Conservation (phyloP, 192 early-diverging fungal species). For the Dimargaris xerosporica region DNA sequence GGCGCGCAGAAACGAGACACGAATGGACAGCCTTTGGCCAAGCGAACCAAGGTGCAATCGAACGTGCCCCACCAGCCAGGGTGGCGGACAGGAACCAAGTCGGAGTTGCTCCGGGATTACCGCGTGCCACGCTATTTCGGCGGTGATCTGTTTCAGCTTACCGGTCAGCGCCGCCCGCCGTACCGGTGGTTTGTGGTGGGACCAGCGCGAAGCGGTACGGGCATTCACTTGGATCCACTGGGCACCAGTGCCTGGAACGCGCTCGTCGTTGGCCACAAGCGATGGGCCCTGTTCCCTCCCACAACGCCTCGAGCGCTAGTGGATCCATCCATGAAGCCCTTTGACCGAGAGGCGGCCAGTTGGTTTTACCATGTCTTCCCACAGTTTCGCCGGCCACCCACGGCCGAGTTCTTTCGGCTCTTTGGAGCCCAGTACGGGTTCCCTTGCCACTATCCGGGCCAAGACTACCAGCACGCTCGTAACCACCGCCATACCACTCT, state of each 20-base stretch:
- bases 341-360: constrained; percentile 54
- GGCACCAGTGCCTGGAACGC: constrained; percentile 76
- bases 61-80: neutral
- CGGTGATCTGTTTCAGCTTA: constrained; percentile 52
- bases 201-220: constrained; percentile 53
- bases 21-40: too few relatives aligned
- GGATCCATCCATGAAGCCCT: constrained; percentile 37
- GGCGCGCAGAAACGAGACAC: too few relatives aligned
- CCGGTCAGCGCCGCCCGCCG: constrained; percentile 49
- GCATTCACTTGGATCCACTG: constrained; percentile 54
- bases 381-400: constrained; percentile 21
- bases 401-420: neutral
- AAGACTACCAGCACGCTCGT: neutral
- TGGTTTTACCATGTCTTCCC: constrained; percentile 55
- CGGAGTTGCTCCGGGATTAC: constrained; percentile 31
- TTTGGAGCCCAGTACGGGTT: constrained; percentile 19
- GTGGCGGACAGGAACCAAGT: too few relatives aligned
- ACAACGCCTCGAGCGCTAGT: constrained; percentile 34
- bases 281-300: constrained; percentile 72
- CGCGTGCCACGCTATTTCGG: constrained; percentile 50
- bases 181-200: constrained; percentile 68
- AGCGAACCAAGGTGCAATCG: neutral
- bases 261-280: constrained; percentile 49
- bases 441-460: neutral
- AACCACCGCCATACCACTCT: constrained; percentile 23